Conservation (phyloP, 2,329 filamentous ascomycete genomes). For the Apiospora hydei region DNA sequence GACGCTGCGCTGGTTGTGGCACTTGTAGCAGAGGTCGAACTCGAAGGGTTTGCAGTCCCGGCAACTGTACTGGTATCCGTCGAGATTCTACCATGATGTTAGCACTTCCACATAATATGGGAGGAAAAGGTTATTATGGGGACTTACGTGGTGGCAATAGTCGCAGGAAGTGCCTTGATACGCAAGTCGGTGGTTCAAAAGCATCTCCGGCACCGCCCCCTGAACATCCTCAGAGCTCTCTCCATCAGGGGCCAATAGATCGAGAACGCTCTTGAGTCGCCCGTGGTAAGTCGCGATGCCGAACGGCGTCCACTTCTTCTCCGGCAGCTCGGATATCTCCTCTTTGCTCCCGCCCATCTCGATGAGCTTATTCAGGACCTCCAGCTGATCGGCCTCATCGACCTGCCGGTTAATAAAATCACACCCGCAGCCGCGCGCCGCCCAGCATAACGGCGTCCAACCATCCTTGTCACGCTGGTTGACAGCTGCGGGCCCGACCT, state of each 20-base stretch:
- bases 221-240: fast-evolving
- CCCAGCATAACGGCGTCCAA: background rate
- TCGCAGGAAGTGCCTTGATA: background rate
- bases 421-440: background rate
- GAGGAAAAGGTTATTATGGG: too few relatives aligned
- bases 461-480: background rate
- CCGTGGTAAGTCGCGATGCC: background rate
- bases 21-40: background rate
- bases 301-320: background rate
- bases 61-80: background rate
- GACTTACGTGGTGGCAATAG: background rate
- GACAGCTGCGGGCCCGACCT: background rate
- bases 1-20: background rate
- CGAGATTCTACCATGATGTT: background rate
- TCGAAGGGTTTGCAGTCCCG: background rate
- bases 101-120: too few relatives aligned
- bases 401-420: background rate
- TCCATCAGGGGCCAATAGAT: background rate
- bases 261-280: background rate
- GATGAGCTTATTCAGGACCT: background rate
- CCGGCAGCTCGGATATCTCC: background rate
- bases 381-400: background rate
- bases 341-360: background rate
- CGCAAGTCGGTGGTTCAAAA: background rate
- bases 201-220: background rate